phyloP scores from a whole-genome alignment of 768 basidiomycete genomes.

The Lenzites betulinus region DNA sequence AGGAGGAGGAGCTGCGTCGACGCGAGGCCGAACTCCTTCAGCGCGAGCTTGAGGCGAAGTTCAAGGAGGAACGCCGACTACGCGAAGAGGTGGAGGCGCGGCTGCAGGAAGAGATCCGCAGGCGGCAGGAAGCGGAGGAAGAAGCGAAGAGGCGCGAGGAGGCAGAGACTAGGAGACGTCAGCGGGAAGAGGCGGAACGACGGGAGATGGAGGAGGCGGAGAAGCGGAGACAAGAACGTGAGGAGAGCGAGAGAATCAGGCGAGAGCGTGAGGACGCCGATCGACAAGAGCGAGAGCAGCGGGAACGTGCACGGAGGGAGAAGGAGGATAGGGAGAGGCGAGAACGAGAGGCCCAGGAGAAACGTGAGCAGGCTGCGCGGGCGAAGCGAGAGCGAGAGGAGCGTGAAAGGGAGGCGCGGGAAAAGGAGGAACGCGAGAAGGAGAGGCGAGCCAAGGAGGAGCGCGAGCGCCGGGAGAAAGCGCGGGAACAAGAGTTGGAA shows the following conservation, averaged over 20 bases:
- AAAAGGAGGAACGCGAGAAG: slow-evolving; percentile 25
- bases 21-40: slow-evolving; percentile 33
- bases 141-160: slow-evolving; percentile 31
- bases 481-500: slow-evolving; percentile 31
- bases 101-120: slow-evolving; percentile 35
- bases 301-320: slow-evolving; percentile 33
- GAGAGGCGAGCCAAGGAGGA: slow-evolving; percentile 36
- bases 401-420: slow-evolving; percentile 11
- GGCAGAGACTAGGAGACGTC: slow-evolving; percentile 35
- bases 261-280: slow-evolving; percentile 27
- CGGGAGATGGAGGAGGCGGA: slow-evolving; percentile 19
- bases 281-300: slow-evolving; percentile 32
- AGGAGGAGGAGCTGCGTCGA: slow-evolving; percentile 37
- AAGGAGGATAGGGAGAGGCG: slow-evolving; percentile 34
- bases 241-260: slow-evolving; percentile 13
- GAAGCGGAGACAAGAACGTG: slow-evolving; percentile 14
- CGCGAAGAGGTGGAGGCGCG: slow-evolving; percentile 36
- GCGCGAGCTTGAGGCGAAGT: slow-evolving; percentile 27
- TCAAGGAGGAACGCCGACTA: slow-evolving; percentile 32
- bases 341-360: slow-evolving; percentile 19
- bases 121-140: slow-evolving; percentile 25
- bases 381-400: slow-evolving; percentile 12
- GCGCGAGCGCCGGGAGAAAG: slow-evolving; percentile 36
- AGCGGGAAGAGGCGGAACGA: slow-evolving; percentile 25
- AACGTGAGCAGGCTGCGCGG: slow-evolving; percentile 15